Evolutionary conservation across 495 filamentous ascomycete species (phyloP).

Genomic region (Hyaloscypha bicolor): DNA sequence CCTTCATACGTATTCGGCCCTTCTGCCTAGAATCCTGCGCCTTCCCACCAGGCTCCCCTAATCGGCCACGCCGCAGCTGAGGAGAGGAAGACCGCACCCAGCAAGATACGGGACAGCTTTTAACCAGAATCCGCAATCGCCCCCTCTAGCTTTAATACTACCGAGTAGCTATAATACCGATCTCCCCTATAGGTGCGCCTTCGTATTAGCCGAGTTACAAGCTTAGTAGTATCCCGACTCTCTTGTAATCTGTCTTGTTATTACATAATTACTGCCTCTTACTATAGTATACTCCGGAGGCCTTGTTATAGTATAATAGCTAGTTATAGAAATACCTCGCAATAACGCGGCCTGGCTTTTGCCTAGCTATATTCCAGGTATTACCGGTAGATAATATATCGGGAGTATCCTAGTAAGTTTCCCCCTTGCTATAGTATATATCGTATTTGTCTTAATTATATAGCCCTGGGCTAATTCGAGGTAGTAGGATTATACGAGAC

Average conservation of each 20-base stretch:
- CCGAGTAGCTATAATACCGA: conserved; percentile 15
- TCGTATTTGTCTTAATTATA: conserved; percentile 21
- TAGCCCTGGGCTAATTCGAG: conserved; percentile 12
- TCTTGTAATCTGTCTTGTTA: conserved; percentile 28
- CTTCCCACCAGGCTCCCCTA: conserved; percentile 24
- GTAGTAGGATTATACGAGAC: background rate
- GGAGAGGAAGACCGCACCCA: conserved; percentile 19
- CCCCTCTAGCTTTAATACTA: too few relatives aligned
- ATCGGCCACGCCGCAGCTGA: conserved; percentile 27
- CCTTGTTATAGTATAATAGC: conserved; percentile 13
- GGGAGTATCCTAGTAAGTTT: background rate
- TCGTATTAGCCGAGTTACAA: conserved; percentile 20
- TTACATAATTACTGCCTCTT: conserved; percentile 21
- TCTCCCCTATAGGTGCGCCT: conserved; percentile 14
- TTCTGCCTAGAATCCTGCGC: conserved; percentile 24
- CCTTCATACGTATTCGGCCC: conserved; percentile 12
- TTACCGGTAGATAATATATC: background rate
- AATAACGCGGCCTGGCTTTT: conserved; percentile 15
- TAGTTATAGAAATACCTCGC: background rate
- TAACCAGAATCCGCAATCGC: conserved; percentile 16
- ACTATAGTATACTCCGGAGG: conserved; percentile 17
- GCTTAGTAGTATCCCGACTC: conserved; percentile 12
- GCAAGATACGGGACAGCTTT: conserved; percentile 28
- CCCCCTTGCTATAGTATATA: background rate
- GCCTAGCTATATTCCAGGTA: background rate